These are phyloP conservation scores for Salix arbutifolia DNA, from an alignment of 345 rosid species.

Conservation along the genomic window DNA sequence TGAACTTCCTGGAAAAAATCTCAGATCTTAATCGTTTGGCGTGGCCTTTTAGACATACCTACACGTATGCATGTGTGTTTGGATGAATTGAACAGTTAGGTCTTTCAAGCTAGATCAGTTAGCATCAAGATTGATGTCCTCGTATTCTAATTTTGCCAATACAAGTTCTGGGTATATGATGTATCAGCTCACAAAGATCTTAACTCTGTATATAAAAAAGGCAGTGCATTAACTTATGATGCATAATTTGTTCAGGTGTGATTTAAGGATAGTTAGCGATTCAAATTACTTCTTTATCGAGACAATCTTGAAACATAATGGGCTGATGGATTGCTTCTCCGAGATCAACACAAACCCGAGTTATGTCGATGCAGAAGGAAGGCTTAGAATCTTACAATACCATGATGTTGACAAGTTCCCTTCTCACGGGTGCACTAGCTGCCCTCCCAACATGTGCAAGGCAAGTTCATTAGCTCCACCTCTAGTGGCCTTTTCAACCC, in stretches of 20 bases:
- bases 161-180: no score
- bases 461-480: constrained; percentile 2
- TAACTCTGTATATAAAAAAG: no score
- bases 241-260: constrained; percentile 11
- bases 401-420: constrained; percentile 14
- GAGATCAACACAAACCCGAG: constrained; percentile 25
- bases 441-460: constrained; percentile 39
- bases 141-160: no score
- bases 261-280: constrained; percentile 29
- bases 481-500: not conserved
- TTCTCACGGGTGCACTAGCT: constrained; percentile 22
- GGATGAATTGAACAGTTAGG: no score
- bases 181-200: no score
- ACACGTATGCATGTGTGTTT: no score
- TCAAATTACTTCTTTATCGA: constrained; percentile 28
- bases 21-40: no score
- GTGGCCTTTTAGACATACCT: no score
- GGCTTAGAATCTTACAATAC: constrained; percentile 22
- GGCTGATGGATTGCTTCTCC: constrained; percentile 23
- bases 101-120: no score
- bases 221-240: not conserved
- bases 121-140: no score
- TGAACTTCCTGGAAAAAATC: not conserved
- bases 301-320: constrained; percentile 24
- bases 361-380: constrained; percentile 16